phyloP scores from a whole-genome alignment of 306 rosid genomes.

The Vicia faba region DNA sequence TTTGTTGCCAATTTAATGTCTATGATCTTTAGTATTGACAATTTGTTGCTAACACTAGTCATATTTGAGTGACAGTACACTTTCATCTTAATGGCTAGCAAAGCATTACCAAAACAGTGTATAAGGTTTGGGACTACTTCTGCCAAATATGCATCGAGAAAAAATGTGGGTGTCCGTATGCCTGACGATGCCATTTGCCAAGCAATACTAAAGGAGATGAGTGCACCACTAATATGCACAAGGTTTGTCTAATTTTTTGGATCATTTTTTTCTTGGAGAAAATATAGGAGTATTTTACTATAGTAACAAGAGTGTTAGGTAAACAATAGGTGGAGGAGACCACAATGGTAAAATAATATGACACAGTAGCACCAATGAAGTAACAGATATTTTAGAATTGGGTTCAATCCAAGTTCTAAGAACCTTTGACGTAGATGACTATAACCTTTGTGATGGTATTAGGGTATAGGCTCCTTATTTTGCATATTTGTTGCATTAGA shows the following conservation, averaged over 20 bases:
- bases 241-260: slow-evolving; percentile 55
- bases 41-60: slow-evolving; percentile 37
- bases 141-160: slow-evolving; percentile 70
- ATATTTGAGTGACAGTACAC: slow-evolving; percentile 73
- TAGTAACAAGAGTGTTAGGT: slow-evolving; percentile 17
- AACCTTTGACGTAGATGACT: background rate
- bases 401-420: too few species aligned
- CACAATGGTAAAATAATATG: background rate
- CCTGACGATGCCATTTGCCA: slow-evolving; percentile 87
- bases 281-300: slow-evolving; percentile 9
- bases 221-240: slow-evolving; percentile 78
- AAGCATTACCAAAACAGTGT: slow-evolving; percentile 85
- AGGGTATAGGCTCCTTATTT: background rate
- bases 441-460: background rate
- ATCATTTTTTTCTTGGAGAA: slow-evolving; percentile 17
- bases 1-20: slow-evolving; percentile 21
- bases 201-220: slow-evolving; percentile 76
- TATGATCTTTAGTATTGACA: slow-evolving; percentile 19
- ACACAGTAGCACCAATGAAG: background rate
- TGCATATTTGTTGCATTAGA: slow-evolving; percentile 1
- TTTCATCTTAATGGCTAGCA: slow-evolving; percentile 88
- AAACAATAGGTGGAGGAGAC: slow-evolving; percentile 8
- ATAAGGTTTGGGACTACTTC: slow-evolving; percentile 69
- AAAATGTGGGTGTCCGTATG: slow-evolving; percentile 89
- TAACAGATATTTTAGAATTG: slow-evolving; percentile 2